Evolutionary conservation across 73 alveolate genomes (phyloP).

Genomic region (Paramecium primaurelia): DNA sequence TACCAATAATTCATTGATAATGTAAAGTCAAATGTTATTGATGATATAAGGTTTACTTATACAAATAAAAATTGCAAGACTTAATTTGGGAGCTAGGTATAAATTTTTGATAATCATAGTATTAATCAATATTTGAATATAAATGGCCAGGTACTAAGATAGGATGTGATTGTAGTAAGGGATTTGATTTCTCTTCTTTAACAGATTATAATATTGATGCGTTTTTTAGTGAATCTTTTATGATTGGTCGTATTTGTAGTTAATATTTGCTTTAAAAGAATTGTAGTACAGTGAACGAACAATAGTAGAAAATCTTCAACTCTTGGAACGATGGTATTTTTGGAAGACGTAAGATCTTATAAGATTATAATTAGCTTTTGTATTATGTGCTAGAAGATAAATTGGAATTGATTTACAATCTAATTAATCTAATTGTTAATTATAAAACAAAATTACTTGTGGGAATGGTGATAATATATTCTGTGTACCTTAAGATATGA

Average conservation of each 20-base stretch:
- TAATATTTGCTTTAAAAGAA: not conserved
- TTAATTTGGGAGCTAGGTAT: not conserved
- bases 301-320: not conserved
- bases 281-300: not conserved
- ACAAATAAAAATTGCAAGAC: not conserved
- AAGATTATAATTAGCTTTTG: not conserved
- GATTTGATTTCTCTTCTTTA: not conserved
- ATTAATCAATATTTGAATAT: not conserved
- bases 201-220: not conserved
- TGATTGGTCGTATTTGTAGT: slow-evolving; percentile 7
- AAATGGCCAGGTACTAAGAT: slow-evolving; percentile 12
- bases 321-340: slow-evolving; percentile 4
- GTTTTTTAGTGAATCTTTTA: not conserved
- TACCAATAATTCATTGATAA: not conserved
- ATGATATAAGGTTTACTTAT: slow-evolving; percentile 10
- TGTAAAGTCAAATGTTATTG: not conserved
- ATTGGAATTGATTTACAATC: not conserved
- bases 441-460: not conserved
- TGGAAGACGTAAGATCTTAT: slow-evolving; percentile 18
- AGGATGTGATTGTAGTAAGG: slow-evolving; percentile 41
- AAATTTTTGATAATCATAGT: not conserved
- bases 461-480: not conserved
- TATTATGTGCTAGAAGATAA: slow-evolving; percentile 3
- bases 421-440: not conserved
- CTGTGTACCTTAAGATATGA: not conserved